Evolutionary conservation across 139 green algal species (phyloP), one percentile per base, ranked within the genome.

Genomic region (Chlamydomonas applanata): DNA sequence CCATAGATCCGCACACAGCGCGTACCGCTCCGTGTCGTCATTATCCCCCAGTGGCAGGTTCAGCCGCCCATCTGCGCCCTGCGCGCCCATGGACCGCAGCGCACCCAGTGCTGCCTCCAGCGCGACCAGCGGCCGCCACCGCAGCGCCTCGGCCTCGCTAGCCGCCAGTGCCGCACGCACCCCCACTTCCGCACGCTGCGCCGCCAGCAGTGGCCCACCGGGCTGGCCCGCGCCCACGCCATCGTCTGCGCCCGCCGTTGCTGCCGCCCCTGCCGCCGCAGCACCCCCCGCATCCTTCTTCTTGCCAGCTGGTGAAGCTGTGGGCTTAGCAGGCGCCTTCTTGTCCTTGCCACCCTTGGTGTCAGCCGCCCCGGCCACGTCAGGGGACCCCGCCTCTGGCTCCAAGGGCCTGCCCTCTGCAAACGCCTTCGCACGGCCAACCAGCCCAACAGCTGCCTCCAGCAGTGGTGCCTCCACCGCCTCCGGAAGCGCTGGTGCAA

Each of bases 391-490:
- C 25, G 25, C 19, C 33, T 60, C 22, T 45, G 62, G 29, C 46
- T 30, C 45, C 30, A 64, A 1, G n/a, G 40, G 34, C 45, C 63
- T 44, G n/a, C 57, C 59, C 32, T 69, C 20, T 5, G 66, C 67
- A 68, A 81, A 75, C 11, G 44, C 71, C 49, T 84, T 25, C 1
- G 77, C 74, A 22, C 46, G 34, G 9, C 65, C 63, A 34, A 89
- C 44, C 30, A 83, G 78, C 49, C 16, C 2, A 11, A 60, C 72
- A 35, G 83, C 79, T 29, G 29, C 46, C 30, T 81, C 77, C 53
- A 88, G 74, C 64, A 88, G 75, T 27, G n/a, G 20, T 4, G 45
- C 13, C 69, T 88, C 83, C 20, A 82, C 44, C 19, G 65, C 59
- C 49, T 86, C 72, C 1, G 75, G 75, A 54, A 80, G 40, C 3